phyloP scores from a whole-genome alignment of 352 stramenopile species.

The Pythium chondricola region DNA sequence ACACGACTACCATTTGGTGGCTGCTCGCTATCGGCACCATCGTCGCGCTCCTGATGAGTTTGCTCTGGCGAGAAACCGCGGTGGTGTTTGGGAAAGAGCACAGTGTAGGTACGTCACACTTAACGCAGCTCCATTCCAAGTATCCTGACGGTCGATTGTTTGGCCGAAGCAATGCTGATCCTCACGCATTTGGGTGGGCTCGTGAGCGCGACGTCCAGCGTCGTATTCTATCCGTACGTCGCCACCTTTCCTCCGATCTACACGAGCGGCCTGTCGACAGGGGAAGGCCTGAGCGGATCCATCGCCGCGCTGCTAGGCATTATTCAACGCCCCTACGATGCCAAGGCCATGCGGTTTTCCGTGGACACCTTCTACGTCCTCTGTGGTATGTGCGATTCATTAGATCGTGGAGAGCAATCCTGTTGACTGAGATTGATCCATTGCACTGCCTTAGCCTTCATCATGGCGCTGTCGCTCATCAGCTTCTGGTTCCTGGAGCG shows the following conservation, averaged over 20 bases:
- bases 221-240: conserved; percentile 74
- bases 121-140: neutral
- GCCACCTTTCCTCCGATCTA: conserved; percentile 52
- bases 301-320: conserved; percentile 51
- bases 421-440: neutral
- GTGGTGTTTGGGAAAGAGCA: conserved; percentile 39
- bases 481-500: conserved; percentile 52
- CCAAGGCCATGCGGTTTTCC: conserved; percentile 39
- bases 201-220: conserved; percentile 63
- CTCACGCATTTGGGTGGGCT: conserved; percentile 59
- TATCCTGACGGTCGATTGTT: neutral
- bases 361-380: conserved; percentile 52
- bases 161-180: conserved; percentile 37
- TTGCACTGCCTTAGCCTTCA: no score
- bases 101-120: conserved; percentile 31
- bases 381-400: conserved; percentile 28
- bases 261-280: conserved; percentile 57
- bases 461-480: conserved; percentile 46
- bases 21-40: conserved; percentile 40
- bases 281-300: conserved; percentile 58
- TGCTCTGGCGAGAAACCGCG: conserved; percentile 46
- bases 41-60: conserved; percentile 46
- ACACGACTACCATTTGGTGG: conserved; percentile 47
- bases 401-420: neutral
- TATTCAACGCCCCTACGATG: conserved; percentile 45